Evolutionary conservation across 1,139 yeast genomes (phyloP).

Genomic region (Debaryomyces subglobosus): DNA sequence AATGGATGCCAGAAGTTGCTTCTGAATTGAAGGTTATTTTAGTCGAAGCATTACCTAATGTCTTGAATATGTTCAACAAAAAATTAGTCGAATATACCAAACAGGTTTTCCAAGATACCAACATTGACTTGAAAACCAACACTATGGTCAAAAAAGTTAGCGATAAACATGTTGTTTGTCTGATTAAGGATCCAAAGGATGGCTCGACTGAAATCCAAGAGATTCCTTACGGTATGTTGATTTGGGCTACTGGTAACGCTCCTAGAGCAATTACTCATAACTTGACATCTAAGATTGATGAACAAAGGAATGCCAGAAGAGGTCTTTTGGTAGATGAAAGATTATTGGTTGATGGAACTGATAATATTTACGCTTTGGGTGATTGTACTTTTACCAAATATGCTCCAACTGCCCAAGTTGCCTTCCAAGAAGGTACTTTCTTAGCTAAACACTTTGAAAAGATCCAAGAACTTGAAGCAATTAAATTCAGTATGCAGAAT

Average conservation of each 20-base stretch:
- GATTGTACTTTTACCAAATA: conserved; percentile 91
- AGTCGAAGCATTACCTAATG: conserved; percentile 91
- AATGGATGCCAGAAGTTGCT: conserved; percentile 88
- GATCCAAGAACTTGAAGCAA: conserved; percentile 66
- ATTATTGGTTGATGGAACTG: conserved; percentile 81
- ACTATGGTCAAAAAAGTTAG: conserved; percentile 89
- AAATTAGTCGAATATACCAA: conserved; percentile 84
- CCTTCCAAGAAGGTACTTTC: conserved; percentile 90
- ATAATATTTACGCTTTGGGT: conserved; percentile 86
- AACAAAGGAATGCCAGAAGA: conserved; percentile 85
- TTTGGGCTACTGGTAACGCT: conserved; percentile 98
- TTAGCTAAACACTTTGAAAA: conserved; percentile 73
- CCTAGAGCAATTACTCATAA: conserved; percentile 76
- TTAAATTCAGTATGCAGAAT: conserved; percentile 45
- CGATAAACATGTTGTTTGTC: conserved; percentile 67
- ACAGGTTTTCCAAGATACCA: conserved; percentile 76
- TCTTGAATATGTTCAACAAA: conserved; percentile 83
- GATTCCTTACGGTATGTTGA: conserved; percentile 84
- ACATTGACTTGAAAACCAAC: conserved; percentile 75
- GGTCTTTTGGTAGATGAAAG: conserved; percentile 85
- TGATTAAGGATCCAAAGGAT: conserved; percentile 62
- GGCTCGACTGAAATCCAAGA: conserved; percentile 61
- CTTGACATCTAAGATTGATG: conserved; percentile 70
- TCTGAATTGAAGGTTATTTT: conserved; percentile 80
- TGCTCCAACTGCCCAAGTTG: conserved; percentile 98